These are phyloP conservation scores for Kwoniella sp. DNA, from an alignment of 768 basidiomycete genomes.

Conservation along the genomic window DNA sequence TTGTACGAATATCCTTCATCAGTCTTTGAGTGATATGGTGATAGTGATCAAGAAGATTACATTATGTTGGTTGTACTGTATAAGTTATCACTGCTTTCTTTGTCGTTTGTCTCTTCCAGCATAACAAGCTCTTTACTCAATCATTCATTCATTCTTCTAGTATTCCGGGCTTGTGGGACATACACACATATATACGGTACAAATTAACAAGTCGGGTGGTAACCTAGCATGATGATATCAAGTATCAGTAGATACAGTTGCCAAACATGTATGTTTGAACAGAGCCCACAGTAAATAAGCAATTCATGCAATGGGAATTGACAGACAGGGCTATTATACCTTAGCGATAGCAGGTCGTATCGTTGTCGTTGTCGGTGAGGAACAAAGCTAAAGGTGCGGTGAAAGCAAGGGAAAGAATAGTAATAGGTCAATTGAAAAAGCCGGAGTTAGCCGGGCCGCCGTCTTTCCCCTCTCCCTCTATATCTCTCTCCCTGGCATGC, in stretches of 20 bases:
- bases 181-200: too few species aligned
- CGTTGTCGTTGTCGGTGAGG: background rate
- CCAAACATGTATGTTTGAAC: too few species aligned
- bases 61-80: background rate
- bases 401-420: background rate
- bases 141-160: background rate
- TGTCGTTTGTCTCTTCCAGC: too few species aligned
- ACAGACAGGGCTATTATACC: too few species aligned
- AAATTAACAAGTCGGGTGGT: background rate
- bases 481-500: background rate
- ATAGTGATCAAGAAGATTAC: background rate
- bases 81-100: background rate
- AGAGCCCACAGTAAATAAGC: too few species aligned
- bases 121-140: too few species aligned
- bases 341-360: too few species aligned
- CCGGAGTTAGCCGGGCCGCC: background rate
- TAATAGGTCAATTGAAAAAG: background rate
- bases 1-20: background rate
- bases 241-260: too few species aligned
- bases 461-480: background rate
- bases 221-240: slow-evolving; percentile 3
- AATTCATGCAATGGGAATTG: too few species aligned
- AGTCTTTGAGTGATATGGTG: background rate
- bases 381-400: too few species aligned
- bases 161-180: background rate